phyloP scores from a whole-genome alignment of 495 filamentous ascomycete species.

The Xylaria curta region DNA sequence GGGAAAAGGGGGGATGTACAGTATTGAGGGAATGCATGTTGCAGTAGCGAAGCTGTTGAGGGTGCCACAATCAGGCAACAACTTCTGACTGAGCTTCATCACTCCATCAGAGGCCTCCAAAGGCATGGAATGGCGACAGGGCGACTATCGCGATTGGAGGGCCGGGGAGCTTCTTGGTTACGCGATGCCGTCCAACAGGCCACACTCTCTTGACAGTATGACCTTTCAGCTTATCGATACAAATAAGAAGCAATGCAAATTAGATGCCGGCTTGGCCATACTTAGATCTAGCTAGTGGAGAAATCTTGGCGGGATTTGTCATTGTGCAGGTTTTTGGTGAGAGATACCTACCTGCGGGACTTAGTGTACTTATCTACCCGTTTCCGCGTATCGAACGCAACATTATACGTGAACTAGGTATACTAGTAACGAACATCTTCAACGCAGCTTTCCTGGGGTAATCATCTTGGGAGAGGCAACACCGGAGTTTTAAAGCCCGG shows the following conservation, averaged over 20 bases:
- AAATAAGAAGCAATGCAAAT: not conserved
- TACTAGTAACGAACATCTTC: not conserved
- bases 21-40: not conserved
- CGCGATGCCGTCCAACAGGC: not conserved
- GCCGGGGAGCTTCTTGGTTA: not conserved
- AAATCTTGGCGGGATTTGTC: constrained; percentile 18
- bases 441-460: not conserved
- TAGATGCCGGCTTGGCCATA: constrained; percentile 13
- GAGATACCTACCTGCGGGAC: not conserved
- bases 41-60: not conserved
- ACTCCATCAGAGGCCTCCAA: not conserved
- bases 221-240: constrained; percentile 10
- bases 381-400: not conserved
- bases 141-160: not conserved
- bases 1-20: not conserved
- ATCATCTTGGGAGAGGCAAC: not conserved
- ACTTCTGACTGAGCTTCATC: constrained; percentile 1
- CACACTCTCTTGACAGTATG: not conserved
- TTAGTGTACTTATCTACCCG: constrained; percentile 5
- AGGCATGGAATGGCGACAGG: not conserved
- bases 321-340: constrained; percentile 2
- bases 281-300: not conserved
- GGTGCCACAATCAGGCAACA: constrained; percentile 7
- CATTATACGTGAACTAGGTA: not conserved
- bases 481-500: not conserved